phyloP scores from a whole-genome alignment of 2,329 filamentous ascomycete genomes.

The Trichophyton rubrum region DNA sequence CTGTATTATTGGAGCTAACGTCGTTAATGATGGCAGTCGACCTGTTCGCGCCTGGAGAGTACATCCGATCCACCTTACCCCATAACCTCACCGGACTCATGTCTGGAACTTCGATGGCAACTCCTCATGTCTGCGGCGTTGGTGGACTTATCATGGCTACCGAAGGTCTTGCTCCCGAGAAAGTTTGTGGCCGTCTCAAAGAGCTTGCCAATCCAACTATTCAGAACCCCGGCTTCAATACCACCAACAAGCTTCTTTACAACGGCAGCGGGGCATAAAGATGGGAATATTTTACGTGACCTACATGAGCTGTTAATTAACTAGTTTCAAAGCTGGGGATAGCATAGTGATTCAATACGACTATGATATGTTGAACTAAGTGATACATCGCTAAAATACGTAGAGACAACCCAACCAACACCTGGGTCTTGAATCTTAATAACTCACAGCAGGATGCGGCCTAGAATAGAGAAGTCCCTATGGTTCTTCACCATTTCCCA shows the following conservation, averaged over 20 bases:
- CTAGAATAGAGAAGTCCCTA: neutral
- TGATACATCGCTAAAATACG: neutral
- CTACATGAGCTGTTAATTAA: neutral
- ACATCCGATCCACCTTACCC: constrained; percentile 40
- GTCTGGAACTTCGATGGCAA: constrained; percentile 27
- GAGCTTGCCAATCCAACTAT: constrained; percentile 35
- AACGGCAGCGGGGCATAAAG: constrained; percentile 16
- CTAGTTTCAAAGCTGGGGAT: neutral
- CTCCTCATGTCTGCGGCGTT: constrained; percentile 40
- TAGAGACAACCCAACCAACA: neutral
- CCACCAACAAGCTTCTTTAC: constrained; percentile 21
- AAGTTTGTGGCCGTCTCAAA: constrained; percentile 40
- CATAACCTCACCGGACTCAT: constrained; percentile 36
- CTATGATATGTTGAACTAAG: neutral
- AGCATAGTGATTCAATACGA: neutral
- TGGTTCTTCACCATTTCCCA: neutral
- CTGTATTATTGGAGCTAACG: no score
- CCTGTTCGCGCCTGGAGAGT: constrained; percentile 45
- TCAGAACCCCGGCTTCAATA: constrained; percentile 15
- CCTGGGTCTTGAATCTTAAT: no score
- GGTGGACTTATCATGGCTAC: constrained; percentile 41
- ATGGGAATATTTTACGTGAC: neutral
- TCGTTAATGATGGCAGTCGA: constrained; percentile 29
- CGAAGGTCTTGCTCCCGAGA: constrained; percentile 36
- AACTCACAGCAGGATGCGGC: no score